Evolutionary conservation across 2,329 filamentous ascomycete species (phyloP).

Genomic region (Leptographium galeiforme): DNA sequence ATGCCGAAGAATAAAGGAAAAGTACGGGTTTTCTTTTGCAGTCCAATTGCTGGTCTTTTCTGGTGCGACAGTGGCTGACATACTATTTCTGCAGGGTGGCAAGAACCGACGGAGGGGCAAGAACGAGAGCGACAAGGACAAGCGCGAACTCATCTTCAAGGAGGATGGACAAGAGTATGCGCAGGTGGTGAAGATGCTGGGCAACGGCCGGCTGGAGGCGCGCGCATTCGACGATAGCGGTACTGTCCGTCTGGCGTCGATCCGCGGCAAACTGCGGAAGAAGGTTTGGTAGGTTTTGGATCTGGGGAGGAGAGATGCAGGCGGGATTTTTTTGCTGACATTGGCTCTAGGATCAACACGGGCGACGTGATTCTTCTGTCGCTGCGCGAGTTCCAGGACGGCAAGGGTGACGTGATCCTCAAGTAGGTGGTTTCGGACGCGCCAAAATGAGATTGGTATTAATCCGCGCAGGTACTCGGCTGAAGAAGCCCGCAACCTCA

Average conservation of each 20-base stretch:
- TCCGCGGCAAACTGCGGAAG: slow-evolving; percentile 91
- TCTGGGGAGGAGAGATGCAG: too few species aligned
- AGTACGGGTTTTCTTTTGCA: slow-evolving; percentile 29
- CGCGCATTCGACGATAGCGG: slow-evolving; percentile 91
- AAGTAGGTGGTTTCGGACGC: slow-evolving; percentile 40
- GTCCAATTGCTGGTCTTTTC: not conserved
- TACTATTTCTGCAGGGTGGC: slow-evolving; percentile 43
- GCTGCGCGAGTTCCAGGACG: slow-evolving; percentile 74
- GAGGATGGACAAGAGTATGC: slow-evolving; percentile 78
- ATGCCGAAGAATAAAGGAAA: slow-evolving; percentile 99
- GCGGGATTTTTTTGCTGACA: slow-evolving; percentile 46
- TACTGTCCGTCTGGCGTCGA: slow-evolving; percentile 56
- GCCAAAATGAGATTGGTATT: not conserved
- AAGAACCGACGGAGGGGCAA: slow-evolving; percentile 98
- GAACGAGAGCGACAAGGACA: slow-evolving; percentile 99
- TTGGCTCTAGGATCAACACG: slow-evolving; percentile 49
- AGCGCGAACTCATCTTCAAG: slow-evolving; percentile 97
- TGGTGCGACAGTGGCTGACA: slow-evolving; percentile 14
- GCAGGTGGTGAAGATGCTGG: slow-evolving; percentile 48
- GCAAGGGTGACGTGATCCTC: slow-evolving; percentile 84
- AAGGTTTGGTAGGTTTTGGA: slow-evolving; percentile 61
- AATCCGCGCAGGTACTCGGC: slow-evolving; percentile 43
- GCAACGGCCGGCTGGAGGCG: slow-evolving; percentile 67
- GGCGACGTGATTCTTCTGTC: slow-evolving; percentile 83
- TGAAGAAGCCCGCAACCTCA: slow-evolving; percentile 89